Percentiles rank a stretch among this genome's conserved stretches.
Evolutionary conservation across 176 grass and related monocot species (phyloP).

Genomic region (Microstegium vimineum): DNA sequence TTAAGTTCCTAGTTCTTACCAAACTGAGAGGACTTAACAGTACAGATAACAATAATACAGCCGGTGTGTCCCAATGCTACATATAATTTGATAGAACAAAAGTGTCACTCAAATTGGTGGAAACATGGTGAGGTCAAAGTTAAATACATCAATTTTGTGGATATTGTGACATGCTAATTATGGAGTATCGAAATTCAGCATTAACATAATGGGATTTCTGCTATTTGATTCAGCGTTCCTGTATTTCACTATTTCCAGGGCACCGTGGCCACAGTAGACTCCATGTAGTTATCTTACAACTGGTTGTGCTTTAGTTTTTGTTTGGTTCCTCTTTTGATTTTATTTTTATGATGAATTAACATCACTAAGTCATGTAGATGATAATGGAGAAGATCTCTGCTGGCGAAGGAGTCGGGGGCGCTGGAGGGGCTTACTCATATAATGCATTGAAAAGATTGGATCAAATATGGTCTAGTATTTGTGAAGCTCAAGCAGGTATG

Average conservation of each 20-base stretch:
- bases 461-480: slow-evolving; percentile 65
- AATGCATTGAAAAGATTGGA: slow-evolving; percentile 85
- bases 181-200: not conserved
- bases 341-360: not conserved
- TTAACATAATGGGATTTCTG: not conserved
- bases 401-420: slow-evolving; percentile 72
- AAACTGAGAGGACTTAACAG: not conserved
- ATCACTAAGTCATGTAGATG: slow-evolving; percentile 32
- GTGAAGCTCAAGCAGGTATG: slow-evolving; percentile 44
- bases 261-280: not conserved
- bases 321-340: not conserved
- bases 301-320: not conserved
- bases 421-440: slow-evolving; percentile 85
- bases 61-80: not conserved
- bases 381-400: slow-evolving; percentile 87
- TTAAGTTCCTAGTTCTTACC: not conserved
- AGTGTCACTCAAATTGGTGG: not conserved
- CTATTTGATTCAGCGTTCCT: not conserved
- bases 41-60: not conserved
- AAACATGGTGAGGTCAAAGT: not conserved
- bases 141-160: not conserved
- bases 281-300: not conserved
- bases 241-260: not conserved
- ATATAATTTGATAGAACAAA: not conserved
- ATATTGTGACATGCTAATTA: not conserved